Evolutionary conservation across 768 basidiomycete species (phyloP).

Genomic region (Inosperma sp.): DNA sequence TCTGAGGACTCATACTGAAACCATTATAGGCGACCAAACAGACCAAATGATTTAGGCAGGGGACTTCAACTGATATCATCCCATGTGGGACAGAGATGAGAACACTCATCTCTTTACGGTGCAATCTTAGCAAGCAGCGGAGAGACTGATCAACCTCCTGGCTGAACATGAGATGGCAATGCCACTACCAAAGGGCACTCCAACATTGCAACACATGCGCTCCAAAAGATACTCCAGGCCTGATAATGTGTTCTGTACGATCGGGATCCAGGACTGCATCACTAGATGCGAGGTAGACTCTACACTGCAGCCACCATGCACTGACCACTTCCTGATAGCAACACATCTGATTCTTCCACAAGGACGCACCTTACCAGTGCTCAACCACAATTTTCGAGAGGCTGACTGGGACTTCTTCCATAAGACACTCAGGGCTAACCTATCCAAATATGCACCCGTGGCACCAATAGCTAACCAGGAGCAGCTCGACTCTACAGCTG

Average conservation of each 20-base stretch:
- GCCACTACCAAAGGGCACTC: conserved; percentile 25
- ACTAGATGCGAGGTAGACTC: conserved; percentile 24
- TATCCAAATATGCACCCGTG: not conserved
- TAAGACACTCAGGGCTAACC: conserved; percentile 13
- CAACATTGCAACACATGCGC: conserved; percentile 25
- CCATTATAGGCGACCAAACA: not conserved
- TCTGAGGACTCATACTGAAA: not conserved
- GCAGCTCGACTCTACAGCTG: conserved; percentile 7
- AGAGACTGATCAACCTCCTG: conserved; percentile 24
- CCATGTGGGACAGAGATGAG: conserved; percentile 31
- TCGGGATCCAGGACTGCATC: conserved; percentile 12
- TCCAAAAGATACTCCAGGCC: conserved; percentile 44
- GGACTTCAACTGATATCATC: conserved; percentile 41
- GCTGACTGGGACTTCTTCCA: conserved; percentile 31
- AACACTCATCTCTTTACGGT: conserved; percentile 20
- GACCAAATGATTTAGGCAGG: conserved; percentile 29
- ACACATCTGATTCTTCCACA: conserved; percentile 6
- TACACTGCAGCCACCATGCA: conserved; percentile 8
- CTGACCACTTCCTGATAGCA: conserved; percentile 39
- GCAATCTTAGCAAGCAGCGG: conserved; percentile 12
- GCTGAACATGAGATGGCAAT: conserved; percentile 25
- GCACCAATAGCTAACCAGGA: not conserved
- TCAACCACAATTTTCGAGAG: not conserved
- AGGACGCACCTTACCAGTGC: not conserved
- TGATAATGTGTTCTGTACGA: conserved; percentile 32